A percentile compares a stretch with the other conserved stretches of the same genome.
Evolutionary conservation across 108 stramenopile species (phyloP).

Genomic region (Conticribra weissflogii): DNA sequence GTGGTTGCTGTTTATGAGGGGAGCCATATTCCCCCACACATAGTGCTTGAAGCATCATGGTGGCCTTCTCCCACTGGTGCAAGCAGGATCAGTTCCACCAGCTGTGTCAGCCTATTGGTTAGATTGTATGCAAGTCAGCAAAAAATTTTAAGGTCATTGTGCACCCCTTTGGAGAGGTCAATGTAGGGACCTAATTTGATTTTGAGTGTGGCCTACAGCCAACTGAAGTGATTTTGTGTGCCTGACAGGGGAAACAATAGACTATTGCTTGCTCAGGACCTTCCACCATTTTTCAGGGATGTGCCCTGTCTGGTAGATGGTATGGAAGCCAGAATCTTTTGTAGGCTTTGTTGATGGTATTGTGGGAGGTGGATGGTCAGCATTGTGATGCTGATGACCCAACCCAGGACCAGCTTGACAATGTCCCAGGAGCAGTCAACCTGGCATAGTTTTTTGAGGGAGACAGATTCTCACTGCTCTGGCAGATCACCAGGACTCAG

Average conservation of each 20-base stretch:
- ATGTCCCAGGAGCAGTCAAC: constrained; percentile 13
- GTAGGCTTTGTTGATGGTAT: background rate
- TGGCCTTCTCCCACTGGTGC: constrained; percentile 31
- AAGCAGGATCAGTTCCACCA: constrained; percentile 48
- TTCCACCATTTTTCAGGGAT: background rate
- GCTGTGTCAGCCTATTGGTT: constrained; percentile 22
- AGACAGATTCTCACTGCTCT: constrained; percentile 2
- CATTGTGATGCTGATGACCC: constrained; percentile 1
- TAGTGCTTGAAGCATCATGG: constrained; percentile 51
- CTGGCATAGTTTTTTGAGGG: constrained; percentile 16
- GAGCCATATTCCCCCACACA: constrained; percentile 42
- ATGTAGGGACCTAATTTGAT: background rate
- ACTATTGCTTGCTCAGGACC: background rate
- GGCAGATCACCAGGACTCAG: background rate
- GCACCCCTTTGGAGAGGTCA: constrained; percentile 19
- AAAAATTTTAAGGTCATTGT: constrained; percentile 36
- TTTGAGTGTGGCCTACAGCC: constrained; percentile 19
- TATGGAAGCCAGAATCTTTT: background rate
- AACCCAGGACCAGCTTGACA: constrained; percentile 9
- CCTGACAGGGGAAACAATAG: background rate
- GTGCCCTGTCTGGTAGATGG: background rate
- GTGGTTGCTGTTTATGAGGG: constrained; percentile 20
- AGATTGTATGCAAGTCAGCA: constrained; percentile 23
- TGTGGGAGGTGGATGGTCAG: constrained; percentile 1
- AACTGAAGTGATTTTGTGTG: constrained; percentile 24